phyloP scores from a whole-genome alignment of 768 basidiomycete genomes.

The Hypholoma fasciculare region DNA sequence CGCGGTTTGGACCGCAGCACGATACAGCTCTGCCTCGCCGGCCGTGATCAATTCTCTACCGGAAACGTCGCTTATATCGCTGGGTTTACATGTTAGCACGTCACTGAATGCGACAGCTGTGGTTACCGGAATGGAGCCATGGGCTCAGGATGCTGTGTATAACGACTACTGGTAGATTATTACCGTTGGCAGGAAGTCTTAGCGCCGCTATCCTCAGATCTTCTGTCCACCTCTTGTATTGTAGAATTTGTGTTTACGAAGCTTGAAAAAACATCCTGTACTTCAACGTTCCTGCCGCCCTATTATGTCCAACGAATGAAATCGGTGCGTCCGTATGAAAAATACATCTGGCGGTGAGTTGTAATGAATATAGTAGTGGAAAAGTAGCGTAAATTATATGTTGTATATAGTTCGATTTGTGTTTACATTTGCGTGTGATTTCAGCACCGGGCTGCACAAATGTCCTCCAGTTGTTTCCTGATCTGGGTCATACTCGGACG shows the following conservation, averaged over 20 bases:
- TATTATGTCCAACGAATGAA: too few relatives aligned
- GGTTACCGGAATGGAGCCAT: constrained; percentile 7
- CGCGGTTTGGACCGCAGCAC: constrained; percentile 13
- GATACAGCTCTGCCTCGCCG: neutral
- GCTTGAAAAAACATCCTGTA: too few relatives aligned
- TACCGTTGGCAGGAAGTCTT: too few relatives aligned
- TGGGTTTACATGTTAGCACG: neutral
- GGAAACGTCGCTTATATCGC: neutral
- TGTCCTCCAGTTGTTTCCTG: constrained; percentile 12
- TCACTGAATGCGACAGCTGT: neutral
- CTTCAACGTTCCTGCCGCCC: too few relatives aligned
- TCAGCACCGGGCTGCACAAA: constrained; percentile 14
- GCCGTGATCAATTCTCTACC: constrained; percentile 6
- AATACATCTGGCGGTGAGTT: too few relatives aligned
- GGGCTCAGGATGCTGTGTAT: constrained; percentile 15
- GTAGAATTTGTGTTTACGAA: too few relatives aligned
- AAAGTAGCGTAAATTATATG: constrained; percentile 22
- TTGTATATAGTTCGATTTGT: constrained; percentile 37
- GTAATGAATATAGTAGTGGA: constrained; percentile 23
- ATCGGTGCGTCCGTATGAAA: too few relatives aligned
- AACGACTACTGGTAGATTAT: constrained; percentile 16
- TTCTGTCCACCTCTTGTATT: too few relatives aligned
- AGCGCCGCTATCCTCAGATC: too few relatives aligned
- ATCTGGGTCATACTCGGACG: constrained; percentile 23
- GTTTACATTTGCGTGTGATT: constrained; percentile 37